A percentile compares a stretch with the other conserved stretches of the same genome.
Conservation (phyloP, 2,329 filamentous ascomycete genomes). For the Verticillium isaacii region DNA sequence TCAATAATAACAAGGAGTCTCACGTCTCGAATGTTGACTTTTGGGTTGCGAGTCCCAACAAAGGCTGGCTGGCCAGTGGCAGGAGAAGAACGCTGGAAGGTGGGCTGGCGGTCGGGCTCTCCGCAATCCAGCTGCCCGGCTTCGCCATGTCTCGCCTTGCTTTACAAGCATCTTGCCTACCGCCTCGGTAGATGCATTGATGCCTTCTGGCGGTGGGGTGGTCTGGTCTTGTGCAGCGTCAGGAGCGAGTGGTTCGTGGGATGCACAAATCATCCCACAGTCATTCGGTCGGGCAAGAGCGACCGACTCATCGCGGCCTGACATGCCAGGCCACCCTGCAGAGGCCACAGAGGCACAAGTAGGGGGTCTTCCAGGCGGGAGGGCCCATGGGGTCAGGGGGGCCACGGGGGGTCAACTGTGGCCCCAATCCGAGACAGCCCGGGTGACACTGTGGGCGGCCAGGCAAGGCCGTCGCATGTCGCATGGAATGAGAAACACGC, state of each 20-base stretch:
- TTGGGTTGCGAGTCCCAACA: not conserved
- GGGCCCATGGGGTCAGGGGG: not conserved
- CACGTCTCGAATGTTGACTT: not conserved
- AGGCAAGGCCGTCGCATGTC: not conserved
- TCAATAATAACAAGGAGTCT: not conserved
- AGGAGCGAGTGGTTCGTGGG: not conserved
- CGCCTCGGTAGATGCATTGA: not conserved
- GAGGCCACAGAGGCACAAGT: too few species aligned
- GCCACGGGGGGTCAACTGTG: not conserved
- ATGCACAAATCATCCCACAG: not conserved
- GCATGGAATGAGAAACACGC: conserved; percentile 4
- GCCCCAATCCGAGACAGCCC: not conserved
- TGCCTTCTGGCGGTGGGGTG: not conserved
- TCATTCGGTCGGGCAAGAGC: not conserved
- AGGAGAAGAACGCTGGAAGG: not conserved
- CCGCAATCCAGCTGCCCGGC: not conserved
- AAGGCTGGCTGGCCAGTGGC: not conserved
- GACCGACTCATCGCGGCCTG: not conserved
- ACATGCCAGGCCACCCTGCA: not conserved
- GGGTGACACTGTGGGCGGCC: not conserved
- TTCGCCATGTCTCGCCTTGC: not conserved
- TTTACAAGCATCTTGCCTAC: not conserved
- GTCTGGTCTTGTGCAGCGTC: not conserved
- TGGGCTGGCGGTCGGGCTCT: not conserved
- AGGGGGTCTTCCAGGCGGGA: not conserved